A percentile compares a stretch with the other conserved stretches of the same genome.
Evolutionary conservation across 768 basidiomycete genomes (phyloP).

Genomic region (Lanmaoa rubissima): DNA sequence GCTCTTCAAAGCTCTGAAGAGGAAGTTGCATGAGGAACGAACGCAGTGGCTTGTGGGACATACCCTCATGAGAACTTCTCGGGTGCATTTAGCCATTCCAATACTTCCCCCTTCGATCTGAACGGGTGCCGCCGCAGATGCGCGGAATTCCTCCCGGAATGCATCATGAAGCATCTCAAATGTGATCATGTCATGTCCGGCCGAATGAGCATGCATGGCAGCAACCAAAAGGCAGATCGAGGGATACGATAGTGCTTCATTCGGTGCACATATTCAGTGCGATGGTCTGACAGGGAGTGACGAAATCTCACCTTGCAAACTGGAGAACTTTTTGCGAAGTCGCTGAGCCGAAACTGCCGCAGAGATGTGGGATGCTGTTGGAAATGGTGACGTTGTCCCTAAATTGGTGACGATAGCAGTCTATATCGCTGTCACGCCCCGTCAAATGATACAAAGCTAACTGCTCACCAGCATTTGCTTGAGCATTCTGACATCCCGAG

Average conservation of each 20-base stretch:
- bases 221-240: conserved; percentile 81
- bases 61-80: conserved; percentile 65
- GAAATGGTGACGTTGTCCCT: conserved; percentile 51
- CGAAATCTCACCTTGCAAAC: conserved; percentile 49
- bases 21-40: background rate
- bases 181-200: conserved; percentile 78
- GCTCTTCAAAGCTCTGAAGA: conserved; percentile 71
- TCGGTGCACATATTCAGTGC: background rate
- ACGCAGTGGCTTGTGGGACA: conserved; percentile 27
- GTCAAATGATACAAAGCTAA: background rate
- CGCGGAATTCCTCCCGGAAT: conserved; percentile 72
- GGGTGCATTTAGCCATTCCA: conserved; percentile 67
- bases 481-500: conserved; percentile 58
- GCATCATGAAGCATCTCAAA: conserved; percentile 88
- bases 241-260: conserved; percentile 72
- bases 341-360: conserved; percentile 52
- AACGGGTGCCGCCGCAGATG: conserved; percentile 71
- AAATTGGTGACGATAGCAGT: conserved; percentile 44
- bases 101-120: conserved; percentile 72
- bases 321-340: conserved; percentile 49
- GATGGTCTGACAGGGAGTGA: background rate
- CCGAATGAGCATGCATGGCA: conserved; percentile 70
- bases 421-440: conserved; percentile 32
- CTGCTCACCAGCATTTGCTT: conserved; percentile 57
- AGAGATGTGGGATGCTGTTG: conserved; percentile 43